Conservation (phyloP, 2,329 filamentous ascomycete species). For the Laburnicola sp. region DNA sequence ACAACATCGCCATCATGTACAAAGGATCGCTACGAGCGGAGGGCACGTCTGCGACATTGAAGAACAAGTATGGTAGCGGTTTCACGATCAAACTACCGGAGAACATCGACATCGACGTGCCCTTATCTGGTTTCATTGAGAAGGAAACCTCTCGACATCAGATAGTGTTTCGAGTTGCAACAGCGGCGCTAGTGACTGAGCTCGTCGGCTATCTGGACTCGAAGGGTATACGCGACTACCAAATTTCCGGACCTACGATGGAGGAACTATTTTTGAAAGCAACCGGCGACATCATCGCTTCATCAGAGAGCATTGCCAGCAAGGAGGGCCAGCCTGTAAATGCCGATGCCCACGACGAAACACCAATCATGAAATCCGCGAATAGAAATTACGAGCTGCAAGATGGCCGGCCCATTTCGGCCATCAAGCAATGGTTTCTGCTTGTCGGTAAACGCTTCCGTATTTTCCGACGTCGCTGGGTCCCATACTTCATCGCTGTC, state of each 20-base stretch:
- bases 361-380: neutral
- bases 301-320: slow-evolving; percentile 42
- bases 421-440: slow-evolving; percentile 68
- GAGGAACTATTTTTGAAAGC: slow-evolving; percentile 87
- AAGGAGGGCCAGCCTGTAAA: slow-evolving; percentile 23
- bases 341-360: slow-evolving; percentile 11
- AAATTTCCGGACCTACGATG: slow-evolving; percentile 83
- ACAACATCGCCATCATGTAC: slow-evolving; percentile 82
- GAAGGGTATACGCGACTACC: slow-evolving; percentile 70
- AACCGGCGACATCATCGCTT: slow-evolving; percentile 63
- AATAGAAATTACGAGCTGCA: slow-evolving; percentile 50
- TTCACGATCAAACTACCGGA: slow-evolving; percentile 53
- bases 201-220: slow-evolving; percentile 71
- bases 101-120: slow-evolving; percentile 15
- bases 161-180: slow-evolving; percentile 70
- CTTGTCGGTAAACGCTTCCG: slow-evolving; percentile 75
- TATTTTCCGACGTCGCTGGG: slow-evolving; percentile 73
- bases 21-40: slow-evolving; percentile 78
- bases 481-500: slow-evolving; percentile 74
- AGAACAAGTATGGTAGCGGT: slow-evolving; percentile 75
- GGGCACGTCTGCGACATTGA: slow-evolving; percentile 80
- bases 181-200: slow-evolving; percentile 68
- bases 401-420: slow-evolving; percentile 69
- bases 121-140: slow-evolving; percentile 18
- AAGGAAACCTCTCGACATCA: slow-evolving; percentile 63